Conservation (phyloP, 257 asterid genomes). For the Ocimum tenuiflorum region DNA sequence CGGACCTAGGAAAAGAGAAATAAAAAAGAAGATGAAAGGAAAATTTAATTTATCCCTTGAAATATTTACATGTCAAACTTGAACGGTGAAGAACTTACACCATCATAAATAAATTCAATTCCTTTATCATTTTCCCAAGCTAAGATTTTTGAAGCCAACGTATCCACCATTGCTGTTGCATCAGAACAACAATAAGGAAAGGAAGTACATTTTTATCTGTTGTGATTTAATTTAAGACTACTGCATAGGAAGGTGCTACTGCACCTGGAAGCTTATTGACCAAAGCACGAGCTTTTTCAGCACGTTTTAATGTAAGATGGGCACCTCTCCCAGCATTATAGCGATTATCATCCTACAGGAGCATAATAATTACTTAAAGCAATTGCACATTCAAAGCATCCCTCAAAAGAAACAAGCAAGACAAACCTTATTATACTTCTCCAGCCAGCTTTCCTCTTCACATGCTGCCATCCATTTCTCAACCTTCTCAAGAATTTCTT, state of each 20-base stretch:
- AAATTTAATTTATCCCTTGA: background rate
- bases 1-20: conserved; percentile 40
- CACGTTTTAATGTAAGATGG: conserved; percentile 84
- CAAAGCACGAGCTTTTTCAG: conserved; percentile 90
- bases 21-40: background rate
- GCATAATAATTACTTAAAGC: conserved; percentile 8
- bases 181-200: background rate
- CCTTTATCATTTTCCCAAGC: conserved; percentile 84
- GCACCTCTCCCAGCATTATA: conserved; percentile 96
- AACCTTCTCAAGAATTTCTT: conserved; percentile 86
- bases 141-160: conserved; percentile 54
- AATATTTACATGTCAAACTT: background rate
- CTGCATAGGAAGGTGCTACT: conserved; percentile 12
- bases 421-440: conserved; percentile 79
- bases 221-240: background rate
- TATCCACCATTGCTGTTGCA: conserved; percentile 73
- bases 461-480: conserved; percentile 94
- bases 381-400: background rate
- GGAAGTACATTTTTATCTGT: background rate
- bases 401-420: conserved; percentile 2
- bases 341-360: conserved; percentile 74
- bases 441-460: conserved; percentile 97
- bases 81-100: conserved; percentile 41
- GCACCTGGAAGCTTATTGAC: conserved; percentile 91
- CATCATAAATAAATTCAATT: conserved; percentile 62